A percentile compares a stretch with the other conserved stretches of the same genome.
Conservation (phyloP, 2,329 filamentous ascomycete species). For the Xenosphaeropsis pyriputrescens region DNA sequence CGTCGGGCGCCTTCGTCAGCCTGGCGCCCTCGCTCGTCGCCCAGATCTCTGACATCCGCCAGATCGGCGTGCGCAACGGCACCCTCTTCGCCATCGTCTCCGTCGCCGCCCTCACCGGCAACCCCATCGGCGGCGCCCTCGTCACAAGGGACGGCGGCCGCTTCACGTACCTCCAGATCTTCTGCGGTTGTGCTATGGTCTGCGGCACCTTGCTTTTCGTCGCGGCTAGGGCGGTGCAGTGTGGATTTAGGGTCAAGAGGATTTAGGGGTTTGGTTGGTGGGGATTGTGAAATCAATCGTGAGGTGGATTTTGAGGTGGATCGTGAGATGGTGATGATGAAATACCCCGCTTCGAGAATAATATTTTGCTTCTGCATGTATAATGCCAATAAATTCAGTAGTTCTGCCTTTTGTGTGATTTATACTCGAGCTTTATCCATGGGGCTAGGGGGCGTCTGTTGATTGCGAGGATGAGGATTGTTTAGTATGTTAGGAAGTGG, state of each 20-base stretch:
- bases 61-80: constrained; percentile 56
- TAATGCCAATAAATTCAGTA: no score
- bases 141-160: constrained; percentile 36
- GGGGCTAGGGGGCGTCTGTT: no score
- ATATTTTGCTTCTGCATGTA: no score
- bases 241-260: constrained; percentile 11
- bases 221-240: constrained; percentile 18
- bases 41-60: constrained; percentile 53
- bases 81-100: constrained; percentile 45
- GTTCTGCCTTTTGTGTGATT: no score
- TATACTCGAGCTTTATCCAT: no score
- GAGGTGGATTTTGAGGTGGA: no score
- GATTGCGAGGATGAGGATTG: no score
- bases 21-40: constrained; percentile 49
- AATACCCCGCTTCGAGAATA: no score
- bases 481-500: no score
- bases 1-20: constrained; percentile 50
- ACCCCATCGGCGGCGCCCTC: constrained; percentile 52
- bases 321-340: no score
- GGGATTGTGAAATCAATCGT: no score
- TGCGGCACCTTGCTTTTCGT: constrained; percentile 24
- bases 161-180: constrained; percentile 37
- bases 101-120: constrained; percentile 50
- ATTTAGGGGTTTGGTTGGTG: constrained; percentile 6
- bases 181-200: constrained; percentile 39